A percentile compares a stretch with the other conserved stretches of the same genome.
Conservation (phyloP, 768 basidiomycete genomes). For the Termitomyces sp. region DNA sequence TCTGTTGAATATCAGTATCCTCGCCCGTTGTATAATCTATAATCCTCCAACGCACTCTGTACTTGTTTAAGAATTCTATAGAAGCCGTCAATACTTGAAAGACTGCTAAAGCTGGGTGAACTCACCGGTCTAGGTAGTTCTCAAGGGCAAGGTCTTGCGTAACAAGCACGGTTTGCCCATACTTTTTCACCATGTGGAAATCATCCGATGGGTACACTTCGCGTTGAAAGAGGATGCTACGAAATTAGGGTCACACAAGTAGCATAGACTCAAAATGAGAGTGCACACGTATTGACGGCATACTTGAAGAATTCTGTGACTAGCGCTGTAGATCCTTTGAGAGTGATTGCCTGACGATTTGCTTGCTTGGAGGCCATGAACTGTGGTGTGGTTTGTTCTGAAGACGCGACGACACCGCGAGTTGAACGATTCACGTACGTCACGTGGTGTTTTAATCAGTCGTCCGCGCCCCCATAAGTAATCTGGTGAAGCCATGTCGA, state of each 20-base stretch:
- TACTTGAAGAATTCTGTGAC: slow-evolving; percentile 99
- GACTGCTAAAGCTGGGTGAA: not conserved
- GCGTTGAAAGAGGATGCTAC: slow-evolving; percentile 92
- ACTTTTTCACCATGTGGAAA: slow-evolving; percentile 99
- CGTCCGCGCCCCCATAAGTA: not conserved
- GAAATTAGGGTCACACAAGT: not conserved
- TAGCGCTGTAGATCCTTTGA: slow-evolving; percentile 91
- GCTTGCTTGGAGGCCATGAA: slow-evolving; percentile 48
- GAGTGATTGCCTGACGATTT: slow-evolving; percentile 78
- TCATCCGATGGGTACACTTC: slow-evolving; percentile 98
- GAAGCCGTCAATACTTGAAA: not conserved
- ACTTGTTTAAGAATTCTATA: slow-evolving; percentile 86
- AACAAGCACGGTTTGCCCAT: slow-evolving; percentile 92
- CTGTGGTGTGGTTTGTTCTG: slow-evolving; percentile 3
- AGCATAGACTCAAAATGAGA: not conserved
- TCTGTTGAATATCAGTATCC: slow-evolving; percentile 45
- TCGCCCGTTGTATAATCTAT: not conserved
- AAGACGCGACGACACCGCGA: slow-evolving; percentile 11
- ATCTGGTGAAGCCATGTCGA: slow-evolving; percentile 20
- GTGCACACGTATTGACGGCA: slow-evolving; percentile 89
- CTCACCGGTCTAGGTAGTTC: slow-evolving; percentile 84
- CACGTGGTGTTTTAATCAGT: slow-evolving; percentile 26
- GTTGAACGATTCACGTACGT: slow-evolving; percentile 21
- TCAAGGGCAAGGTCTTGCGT: slow-evolving; percentile 93
- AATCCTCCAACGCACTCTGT: slow-evolving; percentile 77